A percentile compares a stretch with the other conserved stretches of the same genome.
Evolutionary conservation across 225 moss, liverwort and hornwort species (phyloP).

Genomic region (Ulota crispa): DNA sequence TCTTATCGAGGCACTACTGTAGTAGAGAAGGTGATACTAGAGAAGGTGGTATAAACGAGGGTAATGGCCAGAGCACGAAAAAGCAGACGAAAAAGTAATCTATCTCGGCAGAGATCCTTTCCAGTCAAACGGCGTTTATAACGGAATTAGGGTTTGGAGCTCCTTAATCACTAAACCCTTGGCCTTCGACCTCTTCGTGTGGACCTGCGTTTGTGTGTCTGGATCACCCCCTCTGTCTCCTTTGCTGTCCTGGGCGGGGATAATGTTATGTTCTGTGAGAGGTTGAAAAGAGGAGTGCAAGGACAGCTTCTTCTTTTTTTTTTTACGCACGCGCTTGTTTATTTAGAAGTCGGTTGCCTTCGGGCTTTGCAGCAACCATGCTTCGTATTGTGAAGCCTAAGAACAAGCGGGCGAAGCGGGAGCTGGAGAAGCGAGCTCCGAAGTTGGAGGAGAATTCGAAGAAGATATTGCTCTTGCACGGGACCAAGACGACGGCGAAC

Average conservation of each 20-base stretch:
- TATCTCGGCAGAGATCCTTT: not conserved
- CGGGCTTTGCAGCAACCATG: constrained; percentile 53
- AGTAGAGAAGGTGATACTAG: too few relatives aligned
- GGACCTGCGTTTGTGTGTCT: not conserved
- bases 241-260: not conserved
- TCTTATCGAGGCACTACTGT: too few relatives aligned
- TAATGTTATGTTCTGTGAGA: not conserved
- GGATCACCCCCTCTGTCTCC: not conserved
- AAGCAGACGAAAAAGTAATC: not conserved
- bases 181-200: not conserved
- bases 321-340: not conserved
- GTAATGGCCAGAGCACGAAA: not conserved
- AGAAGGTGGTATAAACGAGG: too few relatives aligned
- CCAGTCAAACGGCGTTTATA: not conserved
- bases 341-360: not conserved
- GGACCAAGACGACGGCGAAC: constrained; percentile 67
- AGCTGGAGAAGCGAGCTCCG: constrained; percentile 88
- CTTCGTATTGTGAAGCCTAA: constrained; percentile 93
- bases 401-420: constrained; percentile 75
- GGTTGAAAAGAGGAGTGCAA: not conserved
- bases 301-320: not conserved
- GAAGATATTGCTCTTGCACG: constrained; percentile 81
- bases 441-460: constrained; percentile 89
- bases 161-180: not conserved
- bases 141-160: constrained; percentile 1